A percentile compares a stretch with the other conserved stretches of the same genome.
These are phyloP conservation scores for Stentor roeselii DNA, from an alignment of 73 alveolate species.

Conservation along the genomic window DNA sequence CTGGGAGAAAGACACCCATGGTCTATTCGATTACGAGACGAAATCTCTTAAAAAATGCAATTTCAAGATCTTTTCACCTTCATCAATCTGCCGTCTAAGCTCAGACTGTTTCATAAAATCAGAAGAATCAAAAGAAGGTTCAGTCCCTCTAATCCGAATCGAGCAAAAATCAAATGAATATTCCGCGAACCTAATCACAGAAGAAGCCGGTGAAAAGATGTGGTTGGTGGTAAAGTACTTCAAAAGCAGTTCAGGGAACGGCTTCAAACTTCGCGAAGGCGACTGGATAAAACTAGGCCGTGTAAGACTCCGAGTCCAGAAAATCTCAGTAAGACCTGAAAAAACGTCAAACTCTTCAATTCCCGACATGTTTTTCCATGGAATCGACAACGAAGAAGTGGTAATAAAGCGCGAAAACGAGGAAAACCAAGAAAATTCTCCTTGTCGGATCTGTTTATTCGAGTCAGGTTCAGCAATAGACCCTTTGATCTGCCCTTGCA, in stretches of 20 bases:
- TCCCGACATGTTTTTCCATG: background rate
- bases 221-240: constrained; percentile 18
- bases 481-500: constrained; percentile 77
- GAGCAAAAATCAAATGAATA: background rate
- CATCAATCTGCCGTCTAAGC: background rate
- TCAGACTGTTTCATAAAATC: background rate
- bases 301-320: constrained; percentile 6
- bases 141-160: background rate
- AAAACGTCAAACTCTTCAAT: background rate
- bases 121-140: background rate
- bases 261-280: constrained; percentile 25
- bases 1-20: background rate
- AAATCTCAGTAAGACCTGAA: background rate
- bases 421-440: background rate
- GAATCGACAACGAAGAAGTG: background rate
- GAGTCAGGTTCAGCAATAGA: constrained; percentile 54
- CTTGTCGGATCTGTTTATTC: constrained; percentile 51
- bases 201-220: background rate
- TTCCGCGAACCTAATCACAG: background rate
- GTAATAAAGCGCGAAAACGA: background rate
- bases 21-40: background rate
- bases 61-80: background rate
- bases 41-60: too few relatives aligned
- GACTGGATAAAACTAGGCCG: constrained; percentile 26
- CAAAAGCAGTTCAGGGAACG: background rate